Evolutionary conservation across 768 basidiomycete species (phyloP), one percentile per base, ranked within the genome.

Genomic region (Phlegmacium glaucopus): DNA sequence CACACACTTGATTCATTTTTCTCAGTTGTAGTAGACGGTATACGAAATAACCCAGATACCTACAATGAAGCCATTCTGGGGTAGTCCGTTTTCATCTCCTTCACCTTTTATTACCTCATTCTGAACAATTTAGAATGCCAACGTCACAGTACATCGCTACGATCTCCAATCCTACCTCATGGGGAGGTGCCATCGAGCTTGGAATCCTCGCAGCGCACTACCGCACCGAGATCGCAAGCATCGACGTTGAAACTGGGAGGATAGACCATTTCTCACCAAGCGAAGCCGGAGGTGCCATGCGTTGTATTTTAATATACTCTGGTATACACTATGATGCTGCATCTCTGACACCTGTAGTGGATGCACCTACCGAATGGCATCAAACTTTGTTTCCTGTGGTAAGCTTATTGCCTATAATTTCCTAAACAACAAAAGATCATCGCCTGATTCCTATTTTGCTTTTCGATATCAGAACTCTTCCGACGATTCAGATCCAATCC

Each of bases 141-240:
- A 58, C 85, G 60, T 45, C 72, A 66, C 73, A 82, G 42, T 98
- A 98, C 65, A 87, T 93, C 51, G 53, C 72, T 5, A 88, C 87
- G 4, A 98, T 98, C 52, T 72, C 83, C 40, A 85, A 83, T 39
- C 82, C 90, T 1, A 69, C 77, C 2, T 80, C 87, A 1, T 98
- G 95, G 95, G 95, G 95, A 42, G 95, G 95, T 12, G 95, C 95
- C 1, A 97, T 98, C 61, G 94, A 94, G 67, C 82, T 98, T 2
- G 72, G 83, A 6, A 81, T 97, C 52, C 83, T 98, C 50, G 83
- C 94, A 3, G 71, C 79, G 7, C 83, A 95, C 65, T 96, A 84
- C 62, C 67, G 69, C 18, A 85, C 89, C 1, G 94, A 96, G 66
- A 95, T 98, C 30, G 82, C 84, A 2, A 90, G 87, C 51, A 75